Percentiles rank a stretch among this genome's conserved stretches.
phyloP scores from a whole-genome alignment of 805 yeast species.

The Wickerhamiella vanderwaltii region DNA sequence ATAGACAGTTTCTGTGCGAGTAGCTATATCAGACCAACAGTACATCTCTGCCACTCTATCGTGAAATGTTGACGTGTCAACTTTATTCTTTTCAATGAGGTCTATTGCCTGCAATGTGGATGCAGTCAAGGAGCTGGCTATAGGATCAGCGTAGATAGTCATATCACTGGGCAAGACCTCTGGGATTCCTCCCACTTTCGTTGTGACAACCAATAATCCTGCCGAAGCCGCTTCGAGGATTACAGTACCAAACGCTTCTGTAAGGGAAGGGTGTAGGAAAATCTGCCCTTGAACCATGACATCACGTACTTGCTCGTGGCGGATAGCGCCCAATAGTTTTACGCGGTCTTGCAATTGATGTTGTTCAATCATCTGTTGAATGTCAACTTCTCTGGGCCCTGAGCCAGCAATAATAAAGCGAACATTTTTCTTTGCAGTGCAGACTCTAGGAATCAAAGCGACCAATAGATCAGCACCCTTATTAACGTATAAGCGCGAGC shows the following conservation, averaged over 20 bases:
- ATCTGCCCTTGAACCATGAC: conserved; percentile 91
- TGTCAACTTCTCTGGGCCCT: conserved; percentile 88
- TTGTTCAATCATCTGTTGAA: conserved; percentile 90
- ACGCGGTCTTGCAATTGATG: conserved; percentile 80
- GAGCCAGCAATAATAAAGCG: conserved; percentile 87
- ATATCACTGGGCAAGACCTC: conserved; percentile 88
- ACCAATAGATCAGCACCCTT: conserved; percentile 87
- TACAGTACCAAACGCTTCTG: conserved; percentile 97
- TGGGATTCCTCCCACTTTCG: conserved; percentile 95
- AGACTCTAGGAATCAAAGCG: conserved; percentile 74
- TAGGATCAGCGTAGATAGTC: conserved; percentile 85
- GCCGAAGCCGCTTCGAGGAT: conserved; percentile 96
- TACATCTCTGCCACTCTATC: conserved; percentile 68
- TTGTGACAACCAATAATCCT: conserved; percentile 84
- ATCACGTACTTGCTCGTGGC: conserved; percentile 86
- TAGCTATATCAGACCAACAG: conserved; percentile 84
- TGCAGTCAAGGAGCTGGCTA: conserved; percentile 66
- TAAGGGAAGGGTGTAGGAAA: conserved; percentile 81
- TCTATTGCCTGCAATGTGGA: conserved; percentile 63
- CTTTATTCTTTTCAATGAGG: conserved; percentile 40
- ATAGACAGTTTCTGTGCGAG: conserved; percentile 74
- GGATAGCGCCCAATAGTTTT: conserved; percentile 68
- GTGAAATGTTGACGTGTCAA: conserved; percentile 71
- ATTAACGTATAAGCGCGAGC: conserved; percentile 85
- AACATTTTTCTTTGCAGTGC: conserved; percentile 49